Percentiles rank a stretch among this genome's conserved stretches.
Evolutionary conservation across 1,139 yeast species (phyloP).

Genomic region (Taphrina flavorubra): DNA sequence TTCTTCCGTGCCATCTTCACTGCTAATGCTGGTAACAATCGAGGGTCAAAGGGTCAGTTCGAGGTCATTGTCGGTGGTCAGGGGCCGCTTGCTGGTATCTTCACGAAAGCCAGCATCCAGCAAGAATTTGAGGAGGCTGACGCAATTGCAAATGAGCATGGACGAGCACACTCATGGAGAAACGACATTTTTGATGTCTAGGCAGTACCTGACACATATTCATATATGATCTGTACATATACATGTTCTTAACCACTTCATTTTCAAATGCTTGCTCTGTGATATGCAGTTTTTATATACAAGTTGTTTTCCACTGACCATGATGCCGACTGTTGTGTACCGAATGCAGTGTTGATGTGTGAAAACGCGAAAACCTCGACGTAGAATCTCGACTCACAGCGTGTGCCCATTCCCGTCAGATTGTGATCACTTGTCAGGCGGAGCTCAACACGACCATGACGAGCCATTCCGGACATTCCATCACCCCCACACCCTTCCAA

Average conservation of each 20-base stretch:
- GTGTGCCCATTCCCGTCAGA: slow-evolving; percentile 11
- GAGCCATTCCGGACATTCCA: slow-evolving; percentile 8
- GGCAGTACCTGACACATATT: neutral
- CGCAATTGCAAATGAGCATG: slow-evolving; percentile 33
- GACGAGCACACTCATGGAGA: slow-evolving; percentile 36
- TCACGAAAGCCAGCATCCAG: slow-evolving; percentile 34
- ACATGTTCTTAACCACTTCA: neutral
- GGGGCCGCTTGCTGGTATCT: slow-evolving; percentile 32
- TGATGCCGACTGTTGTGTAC: no score
- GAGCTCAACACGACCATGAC: slow-evolving; percentile 8
- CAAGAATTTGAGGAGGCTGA: slow-evolving; percentile 37
- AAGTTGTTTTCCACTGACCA: no score
- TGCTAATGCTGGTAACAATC: slow-evolving; percentile 29
- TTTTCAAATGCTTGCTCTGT: no score
- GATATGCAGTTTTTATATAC: no score
- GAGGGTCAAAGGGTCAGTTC: slow-evolving; percentile 31
- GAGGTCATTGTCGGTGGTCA: slow-evolving; percentile 34
- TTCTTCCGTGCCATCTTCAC: slow-evolving; percentile 39
- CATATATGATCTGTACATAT: neutral
- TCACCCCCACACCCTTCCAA: neutral
- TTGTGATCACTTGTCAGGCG: slow-evolving; percentile 9
- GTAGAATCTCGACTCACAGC: neutral
- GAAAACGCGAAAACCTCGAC: neutral
- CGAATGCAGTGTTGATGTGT: no score
- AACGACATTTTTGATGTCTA: slow-evolving; percentile 32